Base-by-base conservation (phyloP, 192 early-diverging fungal genomes). In the Coemansia interrupta region DNA sequence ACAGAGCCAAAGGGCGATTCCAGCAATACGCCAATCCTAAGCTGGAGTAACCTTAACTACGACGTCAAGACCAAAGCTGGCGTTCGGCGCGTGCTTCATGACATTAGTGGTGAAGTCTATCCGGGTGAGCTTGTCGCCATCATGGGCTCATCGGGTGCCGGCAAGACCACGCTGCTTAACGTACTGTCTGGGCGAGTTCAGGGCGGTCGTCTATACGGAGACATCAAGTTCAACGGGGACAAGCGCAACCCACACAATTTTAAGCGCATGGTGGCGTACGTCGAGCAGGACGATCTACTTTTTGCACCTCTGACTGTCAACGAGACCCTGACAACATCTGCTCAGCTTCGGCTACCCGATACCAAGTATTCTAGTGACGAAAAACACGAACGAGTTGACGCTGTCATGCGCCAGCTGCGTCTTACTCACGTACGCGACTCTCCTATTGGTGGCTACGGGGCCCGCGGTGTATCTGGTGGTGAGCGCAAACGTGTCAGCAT, bases 251-350 rank as follows among this genome's bases (percentile, higher is more conserved):
- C 51, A 1, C 54, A 32, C 47, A 18, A 5, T 4, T 66, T 55
- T 36, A 66, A 66, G 52, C 51, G 57, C 29, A 39, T 58, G 28
- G 24, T 57, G 3, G 58, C 51, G 8, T 72, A 44, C n/a, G 67
- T 72, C 10, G 63, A 64, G 38, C 70, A 72, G 41, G 63, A 72
- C 13, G 70, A 72, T 48, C 58, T 72, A 7, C 28, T 72, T 20
- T 53, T 58, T 57, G 64, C 68, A 44, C 60, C 80, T 26, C 54
- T 84, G 50, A 89, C 87, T 20, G 88, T 91, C 9, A 69, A 82
- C 11, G 87, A 91, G 61, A 86, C 83, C 0, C 59, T 91, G 12
- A 57, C 56, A 42, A 88, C 89, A 58, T 81, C 85, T 8, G 90
- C 90, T 5, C 64, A 73, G 1, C 64, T 91, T 41, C 69, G 83